Evolutionary conservation across 176 grass and related monocot species (phyloP), one percentile per base, ranked within the genome.

Genomic region (Tuctoria greenei): DNA sequence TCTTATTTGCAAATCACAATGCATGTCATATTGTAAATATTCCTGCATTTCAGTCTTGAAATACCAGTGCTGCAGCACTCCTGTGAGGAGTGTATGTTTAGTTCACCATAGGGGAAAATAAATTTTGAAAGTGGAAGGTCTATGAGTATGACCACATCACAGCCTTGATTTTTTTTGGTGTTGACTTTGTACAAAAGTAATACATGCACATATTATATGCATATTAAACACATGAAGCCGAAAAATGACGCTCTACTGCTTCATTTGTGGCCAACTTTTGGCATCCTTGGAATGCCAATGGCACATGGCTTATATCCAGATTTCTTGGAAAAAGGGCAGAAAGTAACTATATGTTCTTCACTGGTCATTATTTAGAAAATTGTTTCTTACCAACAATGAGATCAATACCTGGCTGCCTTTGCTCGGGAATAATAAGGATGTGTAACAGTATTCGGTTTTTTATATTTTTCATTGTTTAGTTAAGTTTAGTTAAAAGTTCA

Each of bases 41-140:
- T 54, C 36, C 42, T 71, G 45, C 47, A 47, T 79, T 73, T 34
- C 31, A 51, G 26, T 67, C 42, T 71, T 8, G 42, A 68, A 68
- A 71, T 47, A 64, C 54, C 21, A 41, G 24, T 31, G 13, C 47
- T 27, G 41, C 49, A 79, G 40, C 54, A 79, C 42, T 85, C 46
- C 26, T 68, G 61, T 74, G 43, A 74, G 31, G 40, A 78, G 26
- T 72, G 21, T 73, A 66, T 73, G 47, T 78, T 72, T 59, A 55
- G 47, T 42, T 72, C 64, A 78, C 47, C 57, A 44, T 59, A 6
- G 36, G 68, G 37, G 23, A 7, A 50, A 42, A 47, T 27, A 64
- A 47, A 38, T 10, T 44, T 35, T 72, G 42, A 18, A 61, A 74
- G 15, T 47, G 25, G 55, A 65, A 37, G 23, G 51, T 40, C 34